These are phyloP conservation scores for Peronosclerospora sorghi DNA, from an alignment of 352 stramenopile genomes.

Conservation along the genomic window DNA sequence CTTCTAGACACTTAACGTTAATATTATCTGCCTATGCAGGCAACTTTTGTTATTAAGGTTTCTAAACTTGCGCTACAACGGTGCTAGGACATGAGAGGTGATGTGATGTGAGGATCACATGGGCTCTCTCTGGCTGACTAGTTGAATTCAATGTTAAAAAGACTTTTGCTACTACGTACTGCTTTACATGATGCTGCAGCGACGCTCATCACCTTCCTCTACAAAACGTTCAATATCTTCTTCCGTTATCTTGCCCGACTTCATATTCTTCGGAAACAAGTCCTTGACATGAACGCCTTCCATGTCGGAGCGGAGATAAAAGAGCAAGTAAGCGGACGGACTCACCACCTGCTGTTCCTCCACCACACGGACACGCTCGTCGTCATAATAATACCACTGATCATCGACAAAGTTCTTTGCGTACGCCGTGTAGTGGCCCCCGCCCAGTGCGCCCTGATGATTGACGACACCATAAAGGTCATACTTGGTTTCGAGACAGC, in stretches of 20 bases:
- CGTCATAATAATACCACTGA: constrained; percentile 87
- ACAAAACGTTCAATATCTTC: constrained; percentile 85
- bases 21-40: no score
- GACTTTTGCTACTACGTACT: no score
- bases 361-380: constrained; percentile 78
- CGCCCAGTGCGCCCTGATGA: constrained; percentile 77
- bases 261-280: constrained; percentile 80
- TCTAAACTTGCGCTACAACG: no score
- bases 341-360: constrained; percentile 81
- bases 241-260: constrained; percentile 76
- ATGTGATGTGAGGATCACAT: no score
- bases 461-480: constrained; percentile 85
- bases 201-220: constrained; percentile 67
- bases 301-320: constrained; percentile 87
- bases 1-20: no score
- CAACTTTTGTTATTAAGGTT: no score
- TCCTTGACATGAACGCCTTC: constrained; percentile 69
- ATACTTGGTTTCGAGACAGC: constrained; percentile 81
- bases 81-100: no score
- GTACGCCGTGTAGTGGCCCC: constrained; percentile 83
- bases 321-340: constrained; percentile 85
- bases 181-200: constrained; percentile 79
- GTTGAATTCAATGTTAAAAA: no score
- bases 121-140: no score
- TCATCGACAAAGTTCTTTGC: constrained; percentile 83